phyloP scores from a whole-genome alignment of 768 basidiomycete genomes.

The Tulasnella sp. region DNA sequence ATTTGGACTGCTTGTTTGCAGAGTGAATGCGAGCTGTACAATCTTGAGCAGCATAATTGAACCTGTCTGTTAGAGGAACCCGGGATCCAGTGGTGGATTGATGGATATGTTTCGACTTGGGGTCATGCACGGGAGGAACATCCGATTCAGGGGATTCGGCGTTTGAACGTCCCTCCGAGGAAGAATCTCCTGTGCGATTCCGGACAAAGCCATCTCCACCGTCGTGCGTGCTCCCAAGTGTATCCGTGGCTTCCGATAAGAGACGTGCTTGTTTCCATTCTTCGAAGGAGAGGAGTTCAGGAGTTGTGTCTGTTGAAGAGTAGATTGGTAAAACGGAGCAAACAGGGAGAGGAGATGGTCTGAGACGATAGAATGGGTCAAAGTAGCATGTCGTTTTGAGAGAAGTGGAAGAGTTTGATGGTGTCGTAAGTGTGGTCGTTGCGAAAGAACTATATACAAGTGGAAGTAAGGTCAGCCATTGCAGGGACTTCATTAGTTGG shows the following conservation, averaged over 20 bases:
- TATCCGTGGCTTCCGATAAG: conserved; percentile 1
- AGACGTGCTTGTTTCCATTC: conserved; percentile 15
- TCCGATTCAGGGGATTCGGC: background rate
- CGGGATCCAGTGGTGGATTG: conserved; percentile 21
- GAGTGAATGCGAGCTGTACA: conserved; percentile 88
- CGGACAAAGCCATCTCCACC: too few species aligned
- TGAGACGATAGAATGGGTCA: conserved; percentile 10
- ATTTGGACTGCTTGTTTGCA: conserved; percentile 69
- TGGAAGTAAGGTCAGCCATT: too few species aligned
- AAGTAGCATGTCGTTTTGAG: conserved; percentile 2
- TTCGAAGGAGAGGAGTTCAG: conserved; percentile 17
- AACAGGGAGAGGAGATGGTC: conserved; percentile 1
- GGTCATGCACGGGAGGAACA: conserved; percentile 1
- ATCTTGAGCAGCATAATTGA: conserved; percentile 88
- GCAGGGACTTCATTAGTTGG: too few species aligned
- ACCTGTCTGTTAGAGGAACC: conserved; percentile 70
- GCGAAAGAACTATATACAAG: too few species aligned
- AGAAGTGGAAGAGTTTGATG: background rate
- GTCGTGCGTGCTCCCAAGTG: background rate
- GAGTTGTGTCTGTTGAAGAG: background rate
- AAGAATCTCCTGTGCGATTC: background rate
- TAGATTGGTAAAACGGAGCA: conserved; percentile 1
- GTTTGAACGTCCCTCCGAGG: background rate
- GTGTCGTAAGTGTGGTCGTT: too few species aligned
- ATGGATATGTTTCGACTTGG: background rate